These are phyloP conservation scores for Fraxinus platypoda DNA, from an alignment of 305 asterid genomes.

Conservation along the genomic window DNA sequence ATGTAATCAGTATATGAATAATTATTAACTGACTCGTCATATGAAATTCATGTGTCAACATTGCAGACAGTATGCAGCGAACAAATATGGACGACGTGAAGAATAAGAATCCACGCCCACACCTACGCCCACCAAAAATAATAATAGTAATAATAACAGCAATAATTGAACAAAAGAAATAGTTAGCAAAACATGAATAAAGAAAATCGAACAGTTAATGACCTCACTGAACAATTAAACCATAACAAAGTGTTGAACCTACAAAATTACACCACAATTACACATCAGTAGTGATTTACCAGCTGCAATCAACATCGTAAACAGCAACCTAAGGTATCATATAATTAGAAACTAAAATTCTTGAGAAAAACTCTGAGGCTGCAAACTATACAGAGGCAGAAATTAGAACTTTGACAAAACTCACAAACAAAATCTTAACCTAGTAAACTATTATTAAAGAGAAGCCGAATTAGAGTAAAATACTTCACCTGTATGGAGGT, in stretches of 20 bases:
- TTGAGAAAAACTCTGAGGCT: conserved; percentile 44
- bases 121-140: not conserved
- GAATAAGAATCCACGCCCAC: not conserved
- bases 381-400: conserved; percentile 40
- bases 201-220: not conserved
- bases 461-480: conserved; percentile 29
- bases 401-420: conserved; percentile 32
- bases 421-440: conserved; percentile 19
- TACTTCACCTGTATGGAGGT: conserved; percentile 64
- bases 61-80: conserved; percentile 2
- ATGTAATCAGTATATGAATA: not conserved
- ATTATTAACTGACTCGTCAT: conserved; percentile 2
- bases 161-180: not conserved
- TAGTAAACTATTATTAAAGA: conserved; percentile 16
- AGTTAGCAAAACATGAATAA: not conserved
- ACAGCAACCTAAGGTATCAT: conserved; percentile 25
- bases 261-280: conserved; percentile 22
- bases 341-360: conserved; percentile 30
- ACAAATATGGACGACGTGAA: not conserved
- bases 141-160: not conserved
- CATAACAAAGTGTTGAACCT: conserved; percentile 14
- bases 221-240: conserved; percentile 11
- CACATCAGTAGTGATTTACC: conserved; percentile 25
- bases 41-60: conserved; percentile 22
- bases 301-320: conserved; percentile 27